Base-by-base conservation (phyloP, 441 rosid species). In the Viola pubescens region DNA sequence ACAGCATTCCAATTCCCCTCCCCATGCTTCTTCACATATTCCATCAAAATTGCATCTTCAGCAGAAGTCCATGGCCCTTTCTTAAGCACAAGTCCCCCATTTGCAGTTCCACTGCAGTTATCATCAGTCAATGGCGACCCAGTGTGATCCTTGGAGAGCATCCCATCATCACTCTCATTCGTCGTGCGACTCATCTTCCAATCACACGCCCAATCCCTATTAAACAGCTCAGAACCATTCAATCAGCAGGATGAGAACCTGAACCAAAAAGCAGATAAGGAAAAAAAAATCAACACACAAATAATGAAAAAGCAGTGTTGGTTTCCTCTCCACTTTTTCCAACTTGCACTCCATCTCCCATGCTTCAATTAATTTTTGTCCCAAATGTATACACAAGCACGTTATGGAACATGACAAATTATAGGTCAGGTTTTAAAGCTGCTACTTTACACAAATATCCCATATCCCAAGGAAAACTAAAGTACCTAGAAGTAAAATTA, bases 1-100 rank as follows among this genome's bases (percentile, higher is more conserved):
- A 91, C 94, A 61, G 92, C 85, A 81, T 89, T 94, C 99, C 99
- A 94, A 76, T 94, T 88, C 65, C 99, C 99, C 68, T 94, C 99
- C 4, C 97, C 98, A 38, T 94, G 96, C 77, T 82, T 91, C 79
- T 77, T 85, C 37, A 94, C 98, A 79, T 88, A 87, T 42, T 90
- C 89, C 56, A 88, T 76, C 78, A 94, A 79, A 68, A 94, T 86
- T 10, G 81, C 83, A 65, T 94, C 99, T 81, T 94, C 97, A 7
- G 87, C 75, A 9, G 99, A 77, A 3, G 99, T 88, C 99, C 99
- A 94, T 3, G 99, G 99, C 26, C 99, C 99, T 82, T 94, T 94
- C 84, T 90, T 90, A 77, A 94, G 72, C 67, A 60, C 68, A 66
- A 46, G 41, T 48, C 84, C 75, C 59, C 73, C 83, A 71, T 77